phyloP scores from a whole-genome alignment of 1,139 yeast species.

The Candida sanyaensis region DNA sequence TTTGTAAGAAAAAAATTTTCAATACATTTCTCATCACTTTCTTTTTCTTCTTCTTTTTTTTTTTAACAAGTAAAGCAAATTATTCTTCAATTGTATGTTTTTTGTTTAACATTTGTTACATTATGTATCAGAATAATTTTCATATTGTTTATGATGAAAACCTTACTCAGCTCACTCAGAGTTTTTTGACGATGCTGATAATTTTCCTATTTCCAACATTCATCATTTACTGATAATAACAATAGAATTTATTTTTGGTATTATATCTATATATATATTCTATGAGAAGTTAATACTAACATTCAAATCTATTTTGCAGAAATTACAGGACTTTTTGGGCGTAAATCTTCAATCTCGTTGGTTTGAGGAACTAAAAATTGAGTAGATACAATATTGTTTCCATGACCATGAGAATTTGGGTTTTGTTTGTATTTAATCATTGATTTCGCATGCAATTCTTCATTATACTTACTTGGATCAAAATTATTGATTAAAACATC shows the following conservation, averaged over 20 bases:
- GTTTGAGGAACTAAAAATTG: conserved; percentile 62
- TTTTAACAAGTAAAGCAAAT: neutral
- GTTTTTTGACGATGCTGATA: conserved; percentile 51
- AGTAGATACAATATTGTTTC: conserved; percentile 11
- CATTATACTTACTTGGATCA: conserved; percentile 32
- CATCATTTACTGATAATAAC: conserved; percentile 27
- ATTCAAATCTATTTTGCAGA: conserved; percentile 7
- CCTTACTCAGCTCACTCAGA: conserved; percentile 59
- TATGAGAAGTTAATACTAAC: neutral
- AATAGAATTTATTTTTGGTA: neutral
- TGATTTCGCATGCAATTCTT: conserved; percentile 36
- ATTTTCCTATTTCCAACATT: conserved; percentile 46
- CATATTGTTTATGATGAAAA: conserved; percentile 39
- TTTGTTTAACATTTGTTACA: neutral
- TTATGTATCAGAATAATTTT: neutral
- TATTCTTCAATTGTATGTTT: neutral
- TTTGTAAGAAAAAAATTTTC: neutral
- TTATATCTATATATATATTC: neutral
- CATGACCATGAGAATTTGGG: conserved; percentile 14
- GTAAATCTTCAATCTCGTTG: conserved; percentile 70
- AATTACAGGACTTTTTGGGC: conserved; percentile 75
- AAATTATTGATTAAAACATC: conserved; percentile 78
- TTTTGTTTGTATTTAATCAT: conserved; percentile 27
- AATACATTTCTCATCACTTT: neutral
- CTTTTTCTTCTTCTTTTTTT: neutral